Evolutionary conservation across 345 rosid species (phyloP).

Genomic region (Salix purpurea): DNA sequence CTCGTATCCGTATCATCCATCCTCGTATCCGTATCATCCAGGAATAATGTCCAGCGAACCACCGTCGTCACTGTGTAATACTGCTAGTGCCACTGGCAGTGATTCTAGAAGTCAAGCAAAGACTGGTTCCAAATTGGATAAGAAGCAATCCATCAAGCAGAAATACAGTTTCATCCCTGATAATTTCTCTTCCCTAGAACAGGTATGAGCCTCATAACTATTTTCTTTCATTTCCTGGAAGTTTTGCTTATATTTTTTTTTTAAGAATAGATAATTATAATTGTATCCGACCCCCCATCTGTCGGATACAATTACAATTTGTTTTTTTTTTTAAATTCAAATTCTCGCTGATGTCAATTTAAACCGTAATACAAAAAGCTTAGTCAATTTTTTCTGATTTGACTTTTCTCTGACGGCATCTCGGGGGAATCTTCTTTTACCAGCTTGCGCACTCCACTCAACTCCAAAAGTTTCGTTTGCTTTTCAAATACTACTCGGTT

Average conservation of each 20-base stretch:
- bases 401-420: not conserved
- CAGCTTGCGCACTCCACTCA: not conserved
- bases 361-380: too few species aligned
- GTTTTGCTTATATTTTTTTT: not conserved
- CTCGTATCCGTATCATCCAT: not conserved
- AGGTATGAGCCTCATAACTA: constrained; percentile 6
- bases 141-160: constrained; percentile 9
- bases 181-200: constrained; percentile 33
- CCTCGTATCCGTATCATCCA: not conserved
- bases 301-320: too few species aligned
- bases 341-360: too few species aligned
- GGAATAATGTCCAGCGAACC: not conserved
- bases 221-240: not conserved
- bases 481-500: too few species aligned
- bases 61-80: not conserved
- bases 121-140: not conserved
- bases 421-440: not conserved
- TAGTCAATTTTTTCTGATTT: not conserved
- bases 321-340: too few species aligned
- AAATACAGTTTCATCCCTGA: constrained; percentile 42
- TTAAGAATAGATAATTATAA: too few species aligned
- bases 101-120: not conserved
- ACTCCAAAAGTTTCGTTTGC: too few species aligned
- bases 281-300: too few species aligned
- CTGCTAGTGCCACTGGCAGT: too few species aligned